Conservation (phyloP, 23 red algal genomes). For the Chondrus crispus region DNA sequence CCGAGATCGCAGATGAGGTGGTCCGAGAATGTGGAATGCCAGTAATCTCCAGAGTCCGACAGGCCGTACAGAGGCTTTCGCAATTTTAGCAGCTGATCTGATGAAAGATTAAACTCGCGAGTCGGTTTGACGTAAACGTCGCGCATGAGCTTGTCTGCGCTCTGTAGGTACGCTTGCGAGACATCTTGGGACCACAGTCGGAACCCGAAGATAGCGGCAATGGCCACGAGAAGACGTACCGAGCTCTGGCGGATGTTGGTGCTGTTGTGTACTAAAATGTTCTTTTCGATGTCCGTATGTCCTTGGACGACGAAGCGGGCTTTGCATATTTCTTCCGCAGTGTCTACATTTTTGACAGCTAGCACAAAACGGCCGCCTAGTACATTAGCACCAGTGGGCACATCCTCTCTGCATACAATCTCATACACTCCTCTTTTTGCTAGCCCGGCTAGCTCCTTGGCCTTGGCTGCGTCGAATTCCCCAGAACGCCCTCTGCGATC, state of each 20-base stretch:
- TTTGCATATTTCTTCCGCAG: background rate
- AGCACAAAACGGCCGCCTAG: background rate
- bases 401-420: background rate
- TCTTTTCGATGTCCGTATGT: background rate
- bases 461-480: background rate
- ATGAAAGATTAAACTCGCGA: background rate
- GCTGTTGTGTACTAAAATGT: background rate
- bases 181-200: constrained; percentile 14
- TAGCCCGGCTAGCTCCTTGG: background rate
- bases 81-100: background rate
- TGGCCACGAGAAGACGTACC: background rate
- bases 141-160: background rate
- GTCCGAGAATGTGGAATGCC: background rate
- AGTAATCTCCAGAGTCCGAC: constrained; percentile 30
- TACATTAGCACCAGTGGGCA: background rate
- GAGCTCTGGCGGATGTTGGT: background rate
- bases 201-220: background rate
- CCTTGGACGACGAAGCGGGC: constrained; percentile 13
- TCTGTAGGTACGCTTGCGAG: constrained; percentile 19
- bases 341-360: background rate
- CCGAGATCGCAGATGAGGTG: constrained; percentile 4
- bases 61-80: constrained; percentile 15
- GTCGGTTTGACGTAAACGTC: background rate
- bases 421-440: background rate
- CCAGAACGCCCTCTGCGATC: background rate